phyloP scores from a whole-genome alignment of 2,329 filamentous ascomycete genomes.

The Botrytis elliptica region DNA sequence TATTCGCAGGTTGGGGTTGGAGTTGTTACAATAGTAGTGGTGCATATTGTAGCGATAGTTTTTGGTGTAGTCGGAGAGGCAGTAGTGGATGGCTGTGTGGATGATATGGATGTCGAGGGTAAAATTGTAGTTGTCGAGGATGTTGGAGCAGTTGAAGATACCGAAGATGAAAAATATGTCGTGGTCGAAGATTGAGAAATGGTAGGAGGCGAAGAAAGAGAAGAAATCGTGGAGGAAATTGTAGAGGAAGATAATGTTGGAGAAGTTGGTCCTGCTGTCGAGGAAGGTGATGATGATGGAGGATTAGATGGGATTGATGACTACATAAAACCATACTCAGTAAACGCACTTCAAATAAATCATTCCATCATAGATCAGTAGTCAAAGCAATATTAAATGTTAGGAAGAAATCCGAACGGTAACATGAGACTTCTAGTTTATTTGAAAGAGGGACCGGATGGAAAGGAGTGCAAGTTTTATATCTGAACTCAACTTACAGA shows the following conservation, averaged over 20 bases:
- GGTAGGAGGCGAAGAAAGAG: not conserved
- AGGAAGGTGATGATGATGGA: not conserved
- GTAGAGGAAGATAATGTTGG: constrained; percentile 17
- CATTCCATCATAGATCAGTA: rapidly evolving
- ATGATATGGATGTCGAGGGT: not conserved
- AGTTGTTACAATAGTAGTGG: constrained; percentile 42
- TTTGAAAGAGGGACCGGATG: rapidly evolving
- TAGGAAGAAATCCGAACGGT: rapidly evolving
- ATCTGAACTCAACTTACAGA: not conserved
- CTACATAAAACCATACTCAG: not conserved
- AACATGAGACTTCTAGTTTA: not conserved
- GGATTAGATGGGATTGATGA: not conserved
- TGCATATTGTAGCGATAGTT: constrained; percentile 44
- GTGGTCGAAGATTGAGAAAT: constrained; percentile 7
- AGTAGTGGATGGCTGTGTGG: constrained; percentile 18
- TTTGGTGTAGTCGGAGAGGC: constrained; percentile 26
- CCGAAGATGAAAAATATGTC: constrained; percentile 6
- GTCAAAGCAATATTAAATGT: not conserved
- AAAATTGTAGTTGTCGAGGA: not conserved
- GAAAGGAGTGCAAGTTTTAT: not conserved
- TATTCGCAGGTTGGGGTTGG: constrained; percentile 53
- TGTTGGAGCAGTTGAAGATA: not conserved
- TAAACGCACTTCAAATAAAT: not conserved
- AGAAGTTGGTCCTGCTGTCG: constrained; percentile 6
- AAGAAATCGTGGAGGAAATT: not conserved